A percentile compares a stretch with the other conserved stretches of the same genome.
These are phyloP conservation scores for Acarospora socialis DNA, from an alignment of 2,329 filamentous ascomycete genomes.

Conservation along the genomic window DNA sequence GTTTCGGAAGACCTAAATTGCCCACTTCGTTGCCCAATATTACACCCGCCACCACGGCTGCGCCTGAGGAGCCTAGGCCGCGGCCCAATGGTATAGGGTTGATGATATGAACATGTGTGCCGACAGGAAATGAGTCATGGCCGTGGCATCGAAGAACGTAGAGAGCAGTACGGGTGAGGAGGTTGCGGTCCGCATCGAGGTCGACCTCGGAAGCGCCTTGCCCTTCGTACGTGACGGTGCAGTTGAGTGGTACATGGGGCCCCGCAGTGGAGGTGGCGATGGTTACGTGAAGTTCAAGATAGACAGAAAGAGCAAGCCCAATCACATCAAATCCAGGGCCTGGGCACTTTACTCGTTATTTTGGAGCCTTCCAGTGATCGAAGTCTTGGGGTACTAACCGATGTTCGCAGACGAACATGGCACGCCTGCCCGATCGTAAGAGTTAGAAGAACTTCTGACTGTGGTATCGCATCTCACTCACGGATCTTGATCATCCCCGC, in stretches of 20 bases:
- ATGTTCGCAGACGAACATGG: no score
- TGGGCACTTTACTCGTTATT: no score
- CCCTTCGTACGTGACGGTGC: conserved; percentile 81
- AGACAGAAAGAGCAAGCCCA: conserved; percentile 82
- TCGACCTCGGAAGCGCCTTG: conserved; percentile 61
- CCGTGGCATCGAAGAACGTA: conserved; percentile 91
- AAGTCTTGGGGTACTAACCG: no score
- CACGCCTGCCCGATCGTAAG: no score
- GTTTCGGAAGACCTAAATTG: conserved; percentile 59
- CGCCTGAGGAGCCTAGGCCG: conserved; percentile 87
- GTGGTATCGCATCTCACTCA: no score
- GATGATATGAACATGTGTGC: conserved; percentile 85
- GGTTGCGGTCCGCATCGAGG: conserved; percentile 71
- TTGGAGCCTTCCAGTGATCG: no score
- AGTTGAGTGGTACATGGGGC: conserved; percentile 56
- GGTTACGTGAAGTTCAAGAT: conserved; percentile 77
- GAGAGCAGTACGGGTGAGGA: conserved; percentile 84
- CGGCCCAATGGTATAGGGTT: conserved; percentile 90
- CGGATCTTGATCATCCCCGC: no score
- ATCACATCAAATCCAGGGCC: conserved; percentile 10
- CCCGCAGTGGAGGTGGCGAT: conserved; percentile 43
- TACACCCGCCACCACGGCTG: conserved; percentile 91
- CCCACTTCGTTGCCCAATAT: conserved; percentile 82
- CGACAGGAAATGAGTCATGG: conserved; percentile 65
- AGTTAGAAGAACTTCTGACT: no score